These are phyloP conservation scores for Kodamaea kakaduensis DNA, from an alignment of 805 yeast species.

Conservation along the genomic window DNA sequence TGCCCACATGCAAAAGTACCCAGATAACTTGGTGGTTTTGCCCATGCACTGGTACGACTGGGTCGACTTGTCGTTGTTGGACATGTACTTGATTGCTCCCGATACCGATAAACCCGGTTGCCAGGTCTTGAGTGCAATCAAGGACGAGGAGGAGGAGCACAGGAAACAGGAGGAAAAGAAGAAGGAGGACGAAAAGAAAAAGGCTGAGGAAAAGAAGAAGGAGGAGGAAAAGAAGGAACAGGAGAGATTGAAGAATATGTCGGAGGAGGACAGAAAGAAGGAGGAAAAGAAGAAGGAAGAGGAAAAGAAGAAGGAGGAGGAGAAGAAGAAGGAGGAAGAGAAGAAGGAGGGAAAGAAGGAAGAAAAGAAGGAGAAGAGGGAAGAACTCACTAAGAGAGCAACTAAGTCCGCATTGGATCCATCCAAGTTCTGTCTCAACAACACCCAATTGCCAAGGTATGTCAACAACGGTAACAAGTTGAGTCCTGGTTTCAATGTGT, in stretches of 20 bases:
- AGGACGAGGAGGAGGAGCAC: slow-evolving; percentile 11
- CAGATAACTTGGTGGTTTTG: slow-evolving; percentile 11
- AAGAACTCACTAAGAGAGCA: slow-evolving; percentile 7
- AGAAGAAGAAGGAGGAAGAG: slow-evolving; percentile 8
- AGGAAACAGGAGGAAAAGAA: slow-evolving; percentile 9
- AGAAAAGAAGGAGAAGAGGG: slow-evolving; percentile 4
- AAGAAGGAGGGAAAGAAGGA: slow-evolving; percentile 5
- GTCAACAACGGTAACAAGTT: slow-evolving; percentile 19
- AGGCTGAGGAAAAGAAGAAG: slow-evolving; percentile 6
- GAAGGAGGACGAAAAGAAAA: slow-evolving; percentile 3
- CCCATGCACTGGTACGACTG: slow-evolving; percentile 58
- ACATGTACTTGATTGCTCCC: slow-evolving; percentile 15
- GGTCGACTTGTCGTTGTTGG: slow-evolving; percentile 43
- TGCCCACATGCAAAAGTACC: slow-evolving; percentile 11
- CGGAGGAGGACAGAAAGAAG: slow-evolving; percentile 11
- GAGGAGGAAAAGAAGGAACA: slow-evolving; percentile 7
- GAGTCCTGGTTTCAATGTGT: slow-evolving; percentile 21
- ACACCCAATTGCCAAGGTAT: slow-evolving; percentile 15
- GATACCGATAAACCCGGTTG: slow-evolving; percentile 14
- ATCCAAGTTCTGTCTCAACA: slow-evolving; percentile 17
- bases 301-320: slow-evolving; percentile 10
- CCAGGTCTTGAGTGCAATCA: slow-evolving; percentile 9
- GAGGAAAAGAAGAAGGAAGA: slow-evolving; percentile 10
- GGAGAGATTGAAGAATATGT: slow-evolving; percentile 9
- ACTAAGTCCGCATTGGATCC: slow-evolving; percentile 6